Conservation (phyloP, 1,139 yeast species). For the Hyphopichia khmerensis region DNA sequence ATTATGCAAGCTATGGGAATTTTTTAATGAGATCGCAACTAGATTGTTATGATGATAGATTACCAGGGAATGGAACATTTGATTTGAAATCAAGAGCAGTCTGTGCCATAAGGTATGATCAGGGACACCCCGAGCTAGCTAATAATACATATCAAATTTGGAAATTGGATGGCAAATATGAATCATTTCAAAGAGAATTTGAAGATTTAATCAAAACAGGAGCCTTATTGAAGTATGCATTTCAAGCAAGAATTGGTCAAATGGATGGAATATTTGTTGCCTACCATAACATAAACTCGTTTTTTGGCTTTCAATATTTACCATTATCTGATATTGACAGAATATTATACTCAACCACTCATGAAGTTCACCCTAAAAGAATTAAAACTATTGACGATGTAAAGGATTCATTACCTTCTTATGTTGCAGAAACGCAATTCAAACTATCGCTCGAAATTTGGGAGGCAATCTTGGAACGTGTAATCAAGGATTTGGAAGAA, state of each 20-base stretch:
- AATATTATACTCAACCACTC: conserved; percentile 26
- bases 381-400: conserved; percentile 34
- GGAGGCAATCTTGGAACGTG: conserved; percentile 47
- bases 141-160: conserved; percentile 66
- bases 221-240: conserved; percentile 76
- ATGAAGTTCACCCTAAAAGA: conserved; percentile 17
- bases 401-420: conserved; percentile 36
- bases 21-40: conserved; percentile 87
- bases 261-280: conserved; percentile 97
- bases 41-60: conserved; percentile 72
- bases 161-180: conserved; percentile 60
- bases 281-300: conserved; percentile 75
- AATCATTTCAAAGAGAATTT: conserved; percentile 78
- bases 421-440: conserved; percentile 73
- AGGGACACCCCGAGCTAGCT: conserved; percentile 55
- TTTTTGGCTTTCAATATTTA: conserved; percentile 89
- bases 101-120: conserved; percentile 78
- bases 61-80: conserved; percentile 91
- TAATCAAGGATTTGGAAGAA: conserved; percentile 26
- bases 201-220: conserved; percentile 71
- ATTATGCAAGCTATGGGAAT: conserved; percentile 66
- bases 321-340: conserved; percentile 72
- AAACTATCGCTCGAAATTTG: conserved; percentile 60
- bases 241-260: conserved; percentile 92
- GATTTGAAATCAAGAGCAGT: conserved; percentile 93